Base-by-base conservation (phyloP, 176 grass and related monocot genomes). In the Canna indica region DNA sequence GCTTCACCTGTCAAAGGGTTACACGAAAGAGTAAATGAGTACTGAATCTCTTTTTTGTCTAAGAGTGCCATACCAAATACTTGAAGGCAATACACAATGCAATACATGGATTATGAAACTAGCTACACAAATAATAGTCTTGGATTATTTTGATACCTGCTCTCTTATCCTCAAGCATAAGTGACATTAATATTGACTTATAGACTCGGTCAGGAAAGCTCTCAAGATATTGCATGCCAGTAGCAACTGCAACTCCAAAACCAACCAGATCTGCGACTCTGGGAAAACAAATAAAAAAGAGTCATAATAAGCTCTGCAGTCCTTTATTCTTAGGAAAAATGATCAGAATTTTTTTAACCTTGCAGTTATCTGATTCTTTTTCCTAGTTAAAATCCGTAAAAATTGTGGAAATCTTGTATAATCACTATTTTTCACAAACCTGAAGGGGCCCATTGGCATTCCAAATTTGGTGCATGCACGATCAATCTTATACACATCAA, bases 361-460 rank as follows among this genome's bases (percentile, higher is more conserved):
- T 74, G 31, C 47, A n/a, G 69, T 2, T 42, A 26, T 68, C 36
- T 42, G 3, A 41, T 45, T 70, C 11, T 48, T 22, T 27, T 59
- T 6, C 10, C 22, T 26, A 59, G 13, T 44, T 44, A 11, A 44
- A 8, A 65, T n/a, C 13, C 9, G 17, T 2, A 24, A 66, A 17
- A 66, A 7, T 66, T n/a, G 11, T 38, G 29, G 20, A 0, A 66
- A n/a, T 0, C 0, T 12, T 38, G 35, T 24, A 66, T 24, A 66
- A 24, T 38, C 29, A 66, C 33, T 39, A 66, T 17, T n/a, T 54
- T 66, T 39, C 35, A 74, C 45, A 20, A 58, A 97, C 94, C 93
- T 97, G 88, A 97, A 92, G 70, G 94, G 94, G 64, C 94, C 94
- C 94, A 97, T 93, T 64, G 94, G 94, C 94, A 97, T 97, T 68